Evolutionary conservation across 495 filamentous ascomycete genomes (phyloP).

Genomic region (Xanthoparmelia taractica): DNA sequence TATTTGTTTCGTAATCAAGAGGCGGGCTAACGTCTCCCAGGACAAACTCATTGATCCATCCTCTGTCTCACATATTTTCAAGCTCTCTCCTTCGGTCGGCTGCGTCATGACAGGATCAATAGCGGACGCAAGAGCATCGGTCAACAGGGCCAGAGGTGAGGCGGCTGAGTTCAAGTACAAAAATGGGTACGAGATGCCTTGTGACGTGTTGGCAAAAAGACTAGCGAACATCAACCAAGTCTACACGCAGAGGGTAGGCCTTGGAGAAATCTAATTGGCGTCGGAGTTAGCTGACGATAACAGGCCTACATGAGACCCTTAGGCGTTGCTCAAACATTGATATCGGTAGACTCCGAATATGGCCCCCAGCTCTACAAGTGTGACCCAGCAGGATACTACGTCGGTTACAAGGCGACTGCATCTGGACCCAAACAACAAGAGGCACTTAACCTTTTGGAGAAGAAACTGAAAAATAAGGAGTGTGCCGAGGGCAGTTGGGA

Average conservation of each 20-base stretch:
- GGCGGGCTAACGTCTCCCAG: constrained; percentile 38
- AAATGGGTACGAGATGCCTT: constrained; percentile 98
- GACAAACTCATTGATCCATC: constrained; percentile 98
- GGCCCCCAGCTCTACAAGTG: constrained; percentile 98
- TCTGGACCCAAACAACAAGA: constrained; percentile 97
- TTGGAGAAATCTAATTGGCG: constrained; percentile 13
- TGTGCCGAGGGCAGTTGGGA: constrained; percentile 88
- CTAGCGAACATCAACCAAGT: constrained; percentile 98
- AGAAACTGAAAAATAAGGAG: constrained; percentile 99
- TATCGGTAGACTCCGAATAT: constrained; percentile 85
- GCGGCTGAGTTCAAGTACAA: constrained; percentile 98
- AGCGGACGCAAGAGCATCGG: constrained; percentile 88
- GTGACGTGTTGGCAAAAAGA: constrained; percentile 90
- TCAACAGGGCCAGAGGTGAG: constrained; percentile 86
- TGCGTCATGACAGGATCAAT: constrained; percentile 99
- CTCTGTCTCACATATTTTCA: constrained; percentile 96
- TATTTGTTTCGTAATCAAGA: not conserved
- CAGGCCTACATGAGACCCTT: constrained; percentile 98
- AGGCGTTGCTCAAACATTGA: constrained; percentile 87
- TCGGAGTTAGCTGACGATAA: constrained; percentile 16
- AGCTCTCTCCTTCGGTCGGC: constrained; percentile 88
- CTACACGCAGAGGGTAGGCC: constrained; percentile 86
- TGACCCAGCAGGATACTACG: constrained; percentile 95
- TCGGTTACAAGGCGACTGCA: constrained; percentile 95
- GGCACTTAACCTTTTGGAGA: constrained; percentile 94